A percentile compares a stretch with the other conserved stretches of the same genome.
phyloP scores from a whole-genome alignment of 1,139 yeast genomes.

The Taphrina pruni region DNA sequence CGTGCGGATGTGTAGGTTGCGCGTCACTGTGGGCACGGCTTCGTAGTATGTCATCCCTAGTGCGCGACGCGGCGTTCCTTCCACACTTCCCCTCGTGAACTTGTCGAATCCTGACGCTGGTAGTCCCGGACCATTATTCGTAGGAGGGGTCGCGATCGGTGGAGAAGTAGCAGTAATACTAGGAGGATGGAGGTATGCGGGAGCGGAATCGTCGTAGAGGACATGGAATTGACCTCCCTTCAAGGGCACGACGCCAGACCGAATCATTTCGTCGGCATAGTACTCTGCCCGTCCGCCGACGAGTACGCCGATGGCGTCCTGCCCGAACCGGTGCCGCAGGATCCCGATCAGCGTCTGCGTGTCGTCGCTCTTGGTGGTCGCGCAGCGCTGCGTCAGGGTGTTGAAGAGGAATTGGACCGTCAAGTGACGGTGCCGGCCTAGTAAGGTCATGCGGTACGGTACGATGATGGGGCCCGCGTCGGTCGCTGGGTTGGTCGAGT shows the following conservation, averaged over 20 bases:
- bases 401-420: conserved; percentile 28
- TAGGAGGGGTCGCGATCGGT: too few species aligned
- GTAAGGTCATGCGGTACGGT: conserved; percentile 7
- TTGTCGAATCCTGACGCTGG: too few species aligned
- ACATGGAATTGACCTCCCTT: conserved; percentile 12
- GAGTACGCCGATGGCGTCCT: conserved; percentile 28
- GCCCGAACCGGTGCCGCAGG: conserved; percentile 31
- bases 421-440: conserved; percentile 30
- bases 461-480: conserved; percentile 23
- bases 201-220: conserved; percentile 33
- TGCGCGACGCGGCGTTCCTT: neutral
- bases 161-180: too few species aligned
- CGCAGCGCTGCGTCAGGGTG: neutral
- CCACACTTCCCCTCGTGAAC: too few species aligned
- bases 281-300: conserved; percentile 24
- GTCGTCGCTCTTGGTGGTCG: conserved; percentile 7
- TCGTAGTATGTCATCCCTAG: conserved; percentile 23
- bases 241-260: conserved; percentile 8
- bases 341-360: conserved; percentile 15
- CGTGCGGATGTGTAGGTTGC: conserved; percentile 4
- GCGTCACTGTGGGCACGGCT: conserved; percentile 15
- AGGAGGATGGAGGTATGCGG: conserved; percentile 1
- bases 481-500: conserved; percentile 12
- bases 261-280: conserved; percentile 29
- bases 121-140: too few species aligned